Base-by-base conservation (phyloP, 2,329 filamentous ascomycete genomes). In the Aureobasidium lini region DNA sequence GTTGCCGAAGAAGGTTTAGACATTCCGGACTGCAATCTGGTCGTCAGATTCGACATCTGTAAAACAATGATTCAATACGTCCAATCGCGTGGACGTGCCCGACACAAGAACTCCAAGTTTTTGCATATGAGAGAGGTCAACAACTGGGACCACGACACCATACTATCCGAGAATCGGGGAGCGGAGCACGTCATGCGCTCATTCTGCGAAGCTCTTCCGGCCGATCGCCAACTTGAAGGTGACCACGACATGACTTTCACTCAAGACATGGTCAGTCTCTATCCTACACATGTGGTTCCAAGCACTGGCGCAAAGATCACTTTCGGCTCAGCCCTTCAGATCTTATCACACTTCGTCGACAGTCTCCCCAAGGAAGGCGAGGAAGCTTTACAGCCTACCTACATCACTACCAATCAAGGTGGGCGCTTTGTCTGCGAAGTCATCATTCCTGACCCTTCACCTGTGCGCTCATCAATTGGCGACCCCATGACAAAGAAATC, bases 21-120 rank as follows among this genome's bases (percentile, higher is more conserved):
- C 67, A 84, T 86, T 23, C 83, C 83, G 4, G 81, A 84, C 61
- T 87, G 84, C 72, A 86, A 86, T 63, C 70, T 86, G n/a, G 80
- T 86, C 10, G 73, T 86, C 29, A 77, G 92, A 2, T 99, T 96
- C 67, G 90, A 97, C 69, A 81, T 95, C 2, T 96, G 91, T 72
- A 80, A 81, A 10, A 96, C 93, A 0, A 85, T 96, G 72, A 97
- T 97, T 56, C 89, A 95, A 68, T 97, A 96, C 69, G 86, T 97
- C 18, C 94, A 99, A 71, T 96, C 92, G 13, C 84, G 90, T 63
- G 94, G 94, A 0, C 84, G 94, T 57, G 94, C 94, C 11, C 83
- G 94, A 40, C 88, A 90, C 66, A 72, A 75, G 0, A 81, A 87
- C 58, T 97, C 94, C 0, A 85, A 82, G 63, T 96, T 93, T 70